A percentile compares a stretch with the other conserved stretches of the same genome.
Conservation (phyloP, 2,329 filamentous ascomycete genomes). For the Pseudocercospora macadamiae region DNA sequence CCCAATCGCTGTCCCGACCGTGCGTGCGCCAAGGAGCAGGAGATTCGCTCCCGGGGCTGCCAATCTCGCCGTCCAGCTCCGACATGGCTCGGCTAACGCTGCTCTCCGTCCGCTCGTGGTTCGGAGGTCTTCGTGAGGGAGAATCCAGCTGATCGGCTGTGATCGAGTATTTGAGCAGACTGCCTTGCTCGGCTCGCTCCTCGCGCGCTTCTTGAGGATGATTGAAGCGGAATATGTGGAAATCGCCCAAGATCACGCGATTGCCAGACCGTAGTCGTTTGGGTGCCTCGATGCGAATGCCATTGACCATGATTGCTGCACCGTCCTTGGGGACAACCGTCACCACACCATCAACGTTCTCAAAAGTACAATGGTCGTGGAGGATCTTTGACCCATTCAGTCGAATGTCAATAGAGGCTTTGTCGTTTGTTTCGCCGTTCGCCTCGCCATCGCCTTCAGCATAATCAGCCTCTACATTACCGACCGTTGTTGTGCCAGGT, state of each 20-base stretch:
- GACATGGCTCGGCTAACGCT: conserved; percentile 75
- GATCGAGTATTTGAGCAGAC: conserved; percentile 80
- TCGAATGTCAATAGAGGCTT: conserved; percentile 77
- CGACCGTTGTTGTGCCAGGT: conserved; percentile 89
- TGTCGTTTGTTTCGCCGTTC: conserved; percentile 46
- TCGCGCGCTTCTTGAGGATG: conserved; percentile 94
- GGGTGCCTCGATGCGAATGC: conserved; percentile 82
- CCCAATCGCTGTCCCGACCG: conserved; percentile 89
- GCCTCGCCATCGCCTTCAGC: conserved; percentile 68
- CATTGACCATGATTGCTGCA: conserved; percentile 98
- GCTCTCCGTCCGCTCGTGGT: conserved; percentile 71
- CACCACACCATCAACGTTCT: conserved; percentile 91
- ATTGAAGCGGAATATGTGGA: conserved; percentile 98
- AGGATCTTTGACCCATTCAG: conserved; percentile 93
- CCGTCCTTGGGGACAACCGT: conserved; percentile 85
- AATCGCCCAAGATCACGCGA: conserved; percentile 93
- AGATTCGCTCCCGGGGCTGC: conserved; percentile 76
- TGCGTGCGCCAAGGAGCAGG: conserved; percentile 63
- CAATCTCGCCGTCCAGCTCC: conserved; percentile 72
- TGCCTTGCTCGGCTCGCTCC: conserved; percentile 76
- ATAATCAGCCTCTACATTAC: conserved; percentile 80
- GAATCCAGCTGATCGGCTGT: conserved; percentile 67
- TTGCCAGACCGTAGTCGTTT: conserved; percentile 88
- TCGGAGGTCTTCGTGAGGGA: conserved; percentile 58
- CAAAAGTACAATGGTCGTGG: conserved; percentile 89